Evolutionary conservation across 768 basidiomycete genomes (phyloP).

Genomic region (Dentipellis fragilis): DNA sequence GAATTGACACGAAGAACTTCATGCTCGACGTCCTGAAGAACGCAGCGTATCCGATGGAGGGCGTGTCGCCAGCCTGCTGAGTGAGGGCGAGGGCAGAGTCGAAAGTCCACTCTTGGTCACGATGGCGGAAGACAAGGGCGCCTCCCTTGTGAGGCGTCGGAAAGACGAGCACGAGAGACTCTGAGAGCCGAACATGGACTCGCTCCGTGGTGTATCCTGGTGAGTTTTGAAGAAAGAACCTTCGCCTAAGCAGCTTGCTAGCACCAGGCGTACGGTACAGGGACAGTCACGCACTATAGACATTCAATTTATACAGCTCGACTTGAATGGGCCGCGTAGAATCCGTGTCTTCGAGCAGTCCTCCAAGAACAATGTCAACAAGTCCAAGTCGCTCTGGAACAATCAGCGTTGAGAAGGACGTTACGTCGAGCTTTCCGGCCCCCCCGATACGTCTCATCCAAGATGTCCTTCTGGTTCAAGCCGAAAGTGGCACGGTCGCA

Average conservation of each 20-base stretch:
- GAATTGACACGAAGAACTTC: constrained; percentile 31
- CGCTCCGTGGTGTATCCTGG: constrained; percentile 35
- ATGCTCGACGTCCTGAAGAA: constrained; percentile 38
- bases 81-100: constrained; percentile 25
- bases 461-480: constrained; percentile 23
- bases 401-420: constrained; percentile 26
- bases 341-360: constrained; percentile 16
- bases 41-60: constrained; percentile 27
- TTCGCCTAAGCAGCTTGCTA: constrained; percentile 19
- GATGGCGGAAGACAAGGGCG: constrained; percentile 26
- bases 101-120: constrained; percentile 24
- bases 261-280: neutral
- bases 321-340: constrained; percentile 15
- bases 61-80: neutral
- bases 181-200: constrained; percentile 41
- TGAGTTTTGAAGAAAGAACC: constrained; percentile 42
- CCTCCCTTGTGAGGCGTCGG: constrained; percentile 39
- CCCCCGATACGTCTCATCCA: constrained; percentile 37
- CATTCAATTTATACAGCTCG: constrained; percentile 37
- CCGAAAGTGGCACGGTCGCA: constrained; percentile 36
- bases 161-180: constrained; percentile 40
- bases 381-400: constrained; percentile 20
- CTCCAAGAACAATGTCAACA: constrained; percentile 16
- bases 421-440: constrained; percentile 32
- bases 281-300: constrained; percentile 27